Percentiles rank a stretch among this genome's conserved stretches.
Conservation (phyloP, 495 filamentous ascomycete species). For the Schizothecium vesticola region DNA sequence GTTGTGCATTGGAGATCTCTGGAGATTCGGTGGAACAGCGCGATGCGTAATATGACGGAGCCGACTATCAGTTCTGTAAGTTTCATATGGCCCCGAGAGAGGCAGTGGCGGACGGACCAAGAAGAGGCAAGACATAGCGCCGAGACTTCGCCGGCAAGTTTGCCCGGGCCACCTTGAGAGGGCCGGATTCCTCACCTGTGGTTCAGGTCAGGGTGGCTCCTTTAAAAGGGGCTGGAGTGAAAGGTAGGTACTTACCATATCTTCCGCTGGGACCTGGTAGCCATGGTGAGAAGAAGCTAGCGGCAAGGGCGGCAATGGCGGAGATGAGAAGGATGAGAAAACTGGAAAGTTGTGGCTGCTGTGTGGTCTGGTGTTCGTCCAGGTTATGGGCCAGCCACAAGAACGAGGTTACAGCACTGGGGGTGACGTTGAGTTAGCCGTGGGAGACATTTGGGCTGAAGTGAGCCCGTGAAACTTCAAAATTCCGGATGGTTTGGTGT, state of each 20-base stretch:
- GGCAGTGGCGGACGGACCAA: slow-evolving; percentile 7
- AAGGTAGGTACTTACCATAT: slow-evolving; percentile 31
- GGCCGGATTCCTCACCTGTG: slow-evolving; percentile 35
- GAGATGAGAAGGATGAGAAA: slow-evolving; percentile 31
- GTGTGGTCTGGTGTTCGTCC: slow-evolving; percentile 44
- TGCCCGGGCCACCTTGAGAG: slow-evolving; percentile 23
- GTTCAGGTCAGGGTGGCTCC: neutral
- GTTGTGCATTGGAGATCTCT: slow-evolving; percentile 38
- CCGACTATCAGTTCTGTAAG: slow-evolving; percentile 14
- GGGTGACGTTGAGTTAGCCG: neutral
- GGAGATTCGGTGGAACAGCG: slow-evolving; percentile 34
- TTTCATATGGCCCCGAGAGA: neutral
- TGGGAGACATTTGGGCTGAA: neutral
- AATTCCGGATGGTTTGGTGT: neutral
- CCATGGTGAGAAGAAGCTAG: slow-evolving; percentile 39
- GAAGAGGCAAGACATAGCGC: slow-evolving; percentile 34
- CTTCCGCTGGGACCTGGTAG: slow-evolving; percentile 42
- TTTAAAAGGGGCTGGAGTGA: neutral
- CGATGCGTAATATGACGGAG: slow-evolving; percentile 39
- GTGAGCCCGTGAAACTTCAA: neutral
- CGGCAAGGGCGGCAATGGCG: slow-evolving; percentile 31
- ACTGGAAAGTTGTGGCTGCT: slow-evolving; percentile 41
- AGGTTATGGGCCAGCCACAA: slow-evolving; percentile 39
- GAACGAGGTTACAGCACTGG: slow-evolving; percentile 41
- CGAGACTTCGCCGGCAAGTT: slow-evolving; percentile 40